A percentile compares a stretch with the other conserved stretches of the same genome.
Evolutionary conservation across 257 asterid genomes (phyloP).

Genomic region (Solanum sitiens): DNA sequence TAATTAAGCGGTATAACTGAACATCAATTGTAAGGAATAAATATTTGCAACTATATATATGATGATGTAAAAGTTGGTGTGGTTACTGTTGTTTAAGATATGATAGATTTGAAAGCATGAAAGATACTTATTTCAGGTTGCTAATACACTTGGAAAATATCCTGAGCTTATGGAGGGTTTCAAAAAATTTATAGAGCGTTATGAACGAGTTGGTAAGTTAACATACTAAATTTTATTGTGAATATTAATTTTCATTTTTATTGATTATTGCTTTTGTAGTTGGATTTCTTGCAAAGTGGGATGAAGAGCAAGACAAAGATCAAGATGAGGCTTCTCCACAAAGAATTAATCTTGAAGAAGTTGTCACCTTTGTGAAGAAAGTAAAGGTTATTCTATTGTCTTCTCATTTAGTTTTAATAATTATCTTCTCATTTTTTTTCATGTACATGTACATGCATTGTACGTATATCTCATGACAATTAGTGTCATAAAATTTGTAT

Average conservation of each 20-base stretch:
- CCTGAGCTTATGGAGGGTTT: constrained; percentile 92
- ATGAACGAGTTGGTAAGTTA: constrained; percentile 69
- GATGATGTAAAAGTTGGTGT: not conserved
- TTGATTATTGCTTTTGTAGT: constrained; percentile 26
- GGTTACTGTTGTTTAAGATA: not conserved
- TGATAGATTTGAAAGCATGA: not conserved
- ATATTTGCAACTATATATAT: not conserved
- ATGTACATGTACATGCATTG: not conserved
- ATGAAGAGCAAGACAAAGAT: constrained; percentile 67
- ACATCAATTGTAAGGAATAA: not conserved
- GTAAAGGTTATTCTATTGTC: not conserved
- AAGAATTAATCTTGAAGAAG: not conserved
- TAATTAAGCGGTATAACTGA: not conserved
- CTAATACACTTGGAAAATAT: constrained; percentile 68
- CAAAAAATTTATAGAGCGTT: constrained; percentile 69
- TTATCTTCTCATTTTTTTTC: too few relatives aligned
- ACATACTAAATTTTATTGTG: constrained; percentile 1
- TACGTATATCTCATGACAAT: too few relatives aligned
- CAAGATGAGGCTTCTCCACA: not conserved
- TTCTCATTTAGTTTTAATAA: not conserved
- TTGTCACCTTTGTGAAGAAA: not conserved
- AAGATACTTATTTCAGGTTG: constrained; percentile 37
- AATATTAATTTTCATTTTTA: constrained; percentile 2
- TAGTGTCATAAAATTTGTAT: not conserved
- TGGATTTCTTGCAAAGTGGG: constrained; percentile 81